Evolutionary conservation across 176 grass and related monocot species (phyloP).

Genomic region (Avena eriantha): DNA sequence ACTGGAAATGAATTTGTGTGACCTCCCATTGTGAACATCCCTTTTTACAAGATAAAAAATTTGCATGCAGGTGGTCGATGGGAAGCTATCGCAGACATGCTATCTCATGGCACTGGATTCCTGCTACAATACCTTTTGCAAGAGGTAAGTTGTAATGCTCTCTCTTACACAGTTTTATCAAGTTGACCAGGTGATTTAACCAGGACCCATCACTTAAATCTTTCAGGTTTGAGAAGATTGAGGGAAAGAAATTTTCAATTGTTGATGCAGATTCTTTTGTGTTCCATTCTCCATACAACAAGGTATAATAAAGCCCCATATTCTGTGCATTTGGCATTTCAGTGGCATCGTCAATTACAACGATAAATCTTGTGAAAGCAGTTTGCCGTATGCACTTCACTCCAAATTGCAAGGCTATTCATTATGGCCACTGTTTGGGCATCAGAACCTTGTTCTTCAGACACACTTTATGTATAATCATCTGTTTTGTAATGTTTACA

Average conservation of each 20-base stretch:
- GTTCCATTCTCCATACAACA: slow-evolving; percentile 99
- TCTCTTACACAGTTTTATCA: neutral
- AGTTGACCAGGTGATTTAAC: slow-evolving; percentile 3
- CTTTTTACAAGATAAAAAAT: slow-evolving; percentile 2
- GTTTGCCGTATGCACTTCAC: neutral
- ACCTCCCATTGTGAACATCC: slow-evolving; percentile 9
- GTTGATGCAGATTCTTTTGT: slow-evolving; percentile 86
- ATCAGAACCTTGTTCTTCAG: neutral
- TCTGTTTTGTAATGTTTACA: neutral
- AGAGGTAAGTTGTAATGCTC: slow-evolving; percentile 53
- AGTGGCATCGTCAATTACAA: slow-evolving; percentile 1
- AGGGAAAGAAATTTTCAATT: slow-evolving; percentile 82
- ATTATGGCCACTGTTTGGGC: neutral
- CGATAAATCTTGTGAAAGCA: neutral
- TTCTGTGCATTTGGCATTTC: neutral
- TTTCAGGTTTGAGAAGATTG: slow-evolving; percentile 76
- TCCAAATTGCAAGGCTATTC: neutral
- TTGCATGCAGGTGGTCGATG: slow-evolving; percentile 74
- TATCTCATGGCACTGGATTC: slow-evolving; percentile 82
- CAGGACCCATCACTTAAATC: neutral
- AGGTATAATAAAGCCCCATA: slow-evolving; percentile 47
- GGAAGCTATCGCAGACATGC: slow-evolving; percentile 83
- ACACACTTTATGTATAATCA: neutral
- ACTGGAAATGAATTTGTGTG: slow-evolving; percentile 6
- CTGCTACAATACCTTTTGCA: slow-evolving; percentile 71